Percentiles rank a stretch among this genome's conserved stretches.
phyloP scores from a whole-genome alignment of 169 alveolate species.

The Babesia bigemina region DNA sequence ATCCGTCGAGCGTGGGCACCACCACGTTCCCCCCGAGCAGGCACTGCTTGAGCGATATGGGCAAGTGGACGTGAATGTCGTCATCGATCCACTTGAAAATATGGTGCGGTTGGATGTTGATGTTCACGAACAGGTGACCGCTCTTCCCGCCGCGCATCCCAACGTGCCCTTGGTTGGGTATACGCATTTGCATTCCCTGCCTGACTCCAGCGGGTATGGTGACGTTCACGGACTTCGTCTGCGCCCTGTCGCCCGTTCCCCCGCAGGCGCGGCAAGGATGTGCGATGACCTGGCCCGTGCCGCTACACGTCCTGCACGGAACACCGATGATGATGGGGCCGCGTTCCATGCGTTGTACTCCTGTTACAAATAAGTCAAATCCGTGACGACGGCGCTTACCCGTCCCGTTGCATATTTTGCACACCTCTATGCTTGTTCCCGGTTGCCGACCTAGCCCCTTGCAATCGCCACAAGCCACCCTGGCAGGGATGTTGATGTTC shows the following conservation, averaged over 20 bases:
- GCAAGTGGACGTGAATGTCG: constrained; percentile 86
- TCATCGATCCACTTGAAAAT: constrained; percentile 86
- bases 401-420: constrained; percentile 84
- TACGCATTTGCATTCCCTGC: constrained; percentile 84
- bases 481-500: constrained; percentile 76
- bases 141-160: constrained; percentile 84
- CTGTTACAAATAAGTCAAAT: constrained; percentile 14
- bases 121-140: constrained; percentile 85
- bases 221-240: constrained; percentile 77
- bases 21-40: constrained; percentile 83
- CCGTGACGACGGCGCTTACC: constrained; percentile 48
- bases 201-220: constrained; percentile 84
- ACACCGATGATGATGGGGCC: constrained; percentile 86
- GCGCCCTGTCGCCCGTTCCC: constrained; percentile 82
- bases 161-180: constrained; percentile 85
- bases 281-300: constrained; percentile 81
- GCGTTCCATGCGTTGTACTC: constrained; percentile 81
- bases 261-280: constrained; percentile 83
- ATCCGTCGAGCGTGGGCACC: constrained; percentile 82
- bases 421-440: constrained; percentile 72
- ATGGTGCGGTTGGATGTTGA: constrained; percentile 83
- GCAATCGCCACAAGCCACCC: constrained; percentile 81
- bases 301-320: constrained; percentile 86
- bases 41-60: constrained; percentile 82
- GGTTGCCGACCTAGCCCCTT: constrained; percentile 82